A percentile compares a stretch with the other conserved stretches of the same genome.
phyloP scores from a whole-genome alignment of 495 filamentous ascomycete species.

The Lichina pygmaea region DNA sequence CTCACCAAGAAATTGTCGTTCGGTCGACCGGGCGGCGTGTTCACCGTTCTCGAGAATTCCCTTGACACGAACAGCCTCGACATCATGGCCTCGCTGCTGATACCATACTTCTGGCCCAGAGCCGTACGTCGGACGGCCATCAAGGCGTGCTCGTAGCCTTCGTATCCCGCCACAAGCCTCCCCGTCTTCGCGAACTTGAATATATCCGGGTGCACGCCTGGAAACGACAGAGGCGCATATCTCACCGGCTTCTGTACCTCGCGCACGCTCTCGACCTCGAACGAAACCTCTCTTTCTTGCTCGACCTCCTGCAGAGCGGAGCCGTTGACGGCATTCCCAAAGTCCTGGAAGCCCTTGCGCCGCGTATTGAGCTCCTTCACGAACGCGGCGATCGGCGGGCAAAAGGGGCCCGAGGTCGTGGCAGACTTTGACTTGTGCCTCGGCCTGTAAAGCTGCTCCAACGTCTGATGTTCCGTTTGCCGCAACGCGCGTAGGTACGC shows the following conservation, averaged over 20 bases:
- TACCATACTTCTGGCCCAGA: constrained; percentile 13
- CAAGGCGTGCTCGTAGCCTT: constrained; percentile 11
- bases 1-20: constrained; percentile 16
- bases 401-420: neutral
- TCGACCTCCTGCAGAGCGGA: constrained; percentile 19
- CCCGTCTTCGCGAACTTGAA: constrained; percentile 15
- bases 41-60: constrained; percentile 16
- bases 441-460: constrained; percentile 19
- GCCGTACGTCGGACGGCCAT: constrained; percentile 10
- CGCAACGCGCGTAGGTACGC: constrained; percentile 14
- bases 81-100: constrained; percentile 5
- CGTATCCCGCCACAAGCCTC: constrained; percentile 6
- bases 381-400: constrained; percentile 5
- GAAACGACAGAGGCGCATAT: constrained; percentile 9
- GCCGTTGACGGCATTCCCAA: constrained; percentile 10
- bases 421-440: constrained; percentile 3
- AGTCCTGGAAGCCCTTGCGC: constrained; percentile 8
- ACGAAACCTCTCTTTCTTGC: constrained; percentile 17
- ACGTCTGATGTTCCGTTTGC: constrained; percentile 17
- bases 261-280: constrained; percentile 15
- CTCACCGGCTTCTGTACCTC: constrained; percentile 14
- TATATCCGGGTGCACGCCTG: constrained; percentile 14
- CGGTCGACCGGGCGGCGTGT: constrained; percentile 1
- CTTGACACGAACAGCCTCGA: constrained; percentile 13
- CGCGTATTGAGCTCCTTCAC: constrained; percentile 9